phyloP scores from a whole-genome alignment of 148 eudicot genomes.

The Talinum fruticosum region DNA sequence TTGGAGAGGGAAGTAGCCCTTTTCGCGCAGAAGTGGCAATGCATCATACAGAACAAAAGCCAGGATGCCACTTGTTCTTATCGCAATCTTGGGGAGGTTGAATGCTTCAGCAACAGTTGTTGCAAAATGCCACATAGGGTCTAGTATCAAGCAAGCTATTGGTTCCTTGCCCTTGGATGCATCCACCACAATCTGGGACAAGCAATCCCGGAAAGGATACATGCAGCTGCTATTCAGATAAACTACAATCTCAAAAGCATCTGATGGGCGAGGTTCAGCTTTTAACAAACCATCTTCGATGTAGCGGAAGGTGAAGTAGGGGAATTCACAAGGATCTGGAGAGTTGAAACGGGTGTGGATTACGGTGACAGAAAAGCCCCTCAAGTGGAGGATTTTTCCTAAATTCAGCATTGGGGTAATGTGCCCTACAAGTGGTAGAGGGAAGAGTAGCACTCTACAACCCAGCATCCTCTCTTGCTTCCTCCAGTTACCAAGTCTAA shows the following conservation, averaged over 20 bases:
- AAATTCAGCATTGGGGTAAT: conserved; percentile 42
- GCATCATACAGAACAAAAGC: conserved; percentile 26
- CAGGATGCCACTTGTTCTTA: conserved; percentile 25
- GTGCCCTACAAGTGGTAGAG: conserved; percentile 42
- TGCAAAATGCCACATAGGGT: conserved; percentile 27
- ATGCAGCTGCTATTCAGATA: conserved; percentile 15
- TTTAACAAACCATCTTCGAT: conserved; percentile 10
- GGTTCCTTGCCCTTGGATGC: conserved; percentile 8
- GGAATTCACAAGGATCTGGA: conserved; percentile 34
- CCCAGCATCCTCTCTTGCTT: background rate
- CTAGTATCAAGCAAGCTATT: conserved; percentile 30
- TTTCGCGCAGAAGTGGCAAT: conserved; percentile 21
- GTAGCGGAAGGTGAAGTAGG: conserved; percentile 34
- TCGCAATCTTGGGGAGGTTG: conserved; percentile 32
- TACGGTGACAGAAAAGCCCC: conserved; percentile 37
- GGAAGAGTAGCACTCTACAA: conserved; percentile 17
- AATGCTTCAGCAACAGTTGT: conserved; percentile 17
- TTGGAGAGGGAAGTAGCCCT: conserved; percentile 33
- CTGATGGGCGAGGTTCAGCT: background rate
- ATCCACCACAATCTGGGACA: conserved; percentile 14
- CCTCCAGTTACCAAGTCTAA: too few species aligned
- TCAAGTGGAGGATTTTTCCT: conserved; percentile 30
- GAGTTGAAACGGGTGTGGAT: conserved; percentile 28
- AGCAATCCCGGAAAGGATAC: conserved; percentile 31
- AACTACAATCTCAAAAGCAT: background rate